Evolutionary conservation across 768 basidiomycete genomes (phyloP).

Genomic region (Hericium erinaceus): DNA sequence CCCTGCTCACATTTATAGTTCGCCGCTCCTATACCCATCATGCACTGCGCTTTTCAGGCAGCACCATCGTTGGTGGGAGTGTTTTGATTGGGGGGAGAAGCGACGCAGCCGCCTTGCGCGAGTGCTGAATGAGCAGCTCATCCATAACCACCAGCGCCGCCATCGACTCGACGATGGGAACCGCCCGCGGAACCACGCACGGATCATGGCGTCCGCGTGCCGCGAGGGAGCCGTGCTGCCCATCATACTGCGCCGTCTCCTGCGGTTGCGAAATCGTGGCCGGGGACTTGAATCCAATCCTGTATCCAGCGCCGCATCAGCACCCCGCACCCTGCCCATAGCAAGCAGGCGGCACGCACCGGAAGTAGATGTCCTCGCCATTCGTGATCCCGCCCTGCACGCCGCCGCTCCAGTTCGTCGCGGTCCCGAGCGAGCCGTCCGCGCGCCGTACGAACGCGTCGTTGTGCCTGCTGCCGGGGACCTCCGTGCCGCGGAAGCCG

Average conservation of each 20-base stretch:
- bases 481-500: constrained; percentile 90
- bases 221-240: constrained; percentile 78
- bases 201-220: constrained; percentile 94
- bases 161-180: constrained; percentile 98
- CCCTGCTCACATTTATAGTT: neutral
- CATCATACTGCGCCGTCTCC: constrained; percentile 87
- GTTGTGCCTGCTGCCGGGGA: constrained; percentile 90
- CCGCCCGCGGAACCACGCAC: constrained; percentile 93
- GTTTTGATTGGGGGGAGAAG: constrained; percentile 80
- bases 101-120: constrained; percentile 62
- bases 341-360: constrained; percentile 37
- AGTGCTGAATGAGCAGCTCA: constrained; percentile 80
- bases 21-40: neutral
- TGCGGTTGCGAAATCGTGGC: constrained; percentile 95
- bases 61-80: constrained; percentile 87
- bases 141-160: constrained; percentile 94
- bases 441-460: constrained; percentile 65
- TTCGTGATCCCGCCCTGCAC: constrained; percentile 98
- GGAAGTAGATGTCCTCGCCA: constrained; percentile 95
- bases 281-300: constrained; percentile 95
- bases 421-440: constrained; percentile 71
- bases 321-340: neutral
- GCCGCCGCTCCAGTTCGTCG: constrained; percentile 94
- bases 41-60: neutral
- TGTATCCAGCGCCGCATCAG: constrained; percentile 20